phyloP scores from a whole-genome alignment of 2,329 filamentous ascomycete species.

The Colletotrichum shisoi region DNA sequence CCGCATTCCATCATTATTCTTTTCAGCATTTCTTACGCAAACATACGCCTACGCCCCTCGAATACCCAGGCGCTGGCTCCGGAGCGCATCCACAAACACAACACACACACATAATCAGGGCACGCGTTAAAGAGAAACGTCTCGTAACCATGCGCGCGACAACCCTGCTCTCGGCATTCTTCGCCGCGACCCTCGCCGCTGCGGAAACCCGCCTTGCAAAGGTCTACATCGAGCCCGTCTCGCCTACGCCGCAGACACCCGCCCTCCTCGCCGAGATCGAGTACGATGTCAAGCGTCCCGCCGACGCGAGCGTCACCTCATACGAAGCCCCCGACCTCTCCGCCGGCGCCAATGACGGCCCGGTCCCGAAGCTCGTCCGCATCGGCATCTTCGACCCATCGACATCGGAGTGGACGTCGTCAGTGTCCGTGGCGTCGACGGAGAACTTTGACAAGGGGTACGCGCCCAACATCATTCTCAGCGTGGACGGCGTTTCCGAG shows the following conservation, averaged over 20 bases:
- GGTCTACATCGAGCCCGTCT: constrained; percentile 64
- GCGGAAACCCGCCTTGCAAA: constrained; percentile 57
- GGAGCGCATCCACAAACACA: background rate
- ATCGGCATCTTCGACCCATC: constrained; percentile 65
- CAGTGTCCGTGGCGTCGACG: constrained; percentile 63
- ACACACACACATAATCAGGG: background rate
- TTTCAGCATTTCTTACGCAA: background rate
- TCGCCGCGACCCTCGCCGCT: constrained; percentile 52
- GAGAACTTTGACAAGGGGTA: constrained; percentile 70
- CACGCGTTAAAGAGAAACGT: background rate
- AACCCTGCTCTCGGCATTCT: constrained; percentile 54
- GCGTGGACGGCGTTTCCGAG: constrained; percentile 54
- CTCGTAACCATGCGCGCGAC: constrained; percentile 52
- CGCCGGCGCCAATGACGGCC: constrained; percentile 44
- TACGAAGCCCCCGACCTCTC: constrained; percentile 66
- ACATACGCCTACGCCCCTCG: background rate
- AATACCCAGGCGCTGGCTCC: constrained; percentile 2
- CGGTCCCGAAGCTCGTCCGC: constrained; percentile 57
- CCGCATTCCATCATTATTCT: background rate
- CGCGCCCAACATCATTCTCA: constrained; percentile 63
- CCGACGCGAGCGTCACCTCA: constrained; percentile 57
- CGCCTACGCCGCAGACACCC: constrained; percentile 46
- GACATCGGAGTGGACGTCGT: constrained; percentile 59
- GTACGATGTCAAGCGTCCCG: constrained; percentile 59
- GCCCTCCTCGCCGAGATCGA: constrained; percentile 63